Conservation (phyloP, 345 rosid species). For the Hirschfeldia incana region DNA sequence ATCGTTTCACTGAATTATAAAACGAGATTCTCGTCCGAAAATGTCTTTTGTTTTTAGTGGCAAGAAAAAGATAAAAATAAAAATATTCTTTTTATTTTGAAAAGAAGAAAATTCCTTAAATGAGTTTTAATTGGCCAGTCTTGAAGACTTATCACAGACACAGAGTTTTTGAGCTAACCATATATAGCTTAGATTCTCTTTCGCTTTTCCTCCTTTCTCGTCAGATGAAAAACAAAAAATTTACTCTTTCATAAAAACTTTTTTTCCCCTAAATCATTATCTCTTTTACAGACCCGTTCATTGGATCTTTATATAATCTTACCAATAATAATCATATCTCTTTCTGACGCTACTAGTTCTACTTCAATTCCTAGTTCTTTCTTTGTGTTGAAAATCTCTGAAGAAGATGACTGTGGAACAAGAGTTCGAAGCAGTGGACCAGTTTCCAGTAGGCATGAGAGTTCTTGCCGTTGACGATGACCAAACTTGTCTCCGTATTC, state of each 20-base stretch:
- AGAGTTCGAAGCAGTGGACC: conserved; percentile 43
- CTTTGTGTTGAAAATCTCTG: conserved; percentile 6
- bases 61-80: neutral
- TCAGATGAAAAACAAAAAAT: neutral
- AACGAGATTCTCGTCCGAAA: conserved; percentile 19
- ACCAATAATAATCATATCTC: neutral
- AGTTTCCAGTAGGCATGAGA: conserved; percentile 75
- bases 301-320: conserved; percentile 17
- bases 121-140: conserved; percentile 17
- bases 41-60: conserved; percentile 9
- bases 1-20: conserved; percentile 6
- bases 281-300: neutral
- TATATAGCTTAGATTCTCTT: conserved; percentile 42
- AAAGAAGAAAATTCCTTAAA: conserved; percentile 11
- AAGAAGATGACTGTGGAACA: conserved; percentile 57
- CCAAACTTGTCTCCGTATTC: conserved; percentile 62
- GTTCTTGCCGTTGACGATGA: conserved; percentile 86
- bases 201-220: conserved; percentile 23
- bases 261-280: conserved; percentile 11
- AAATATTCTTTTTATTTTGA: neutral
- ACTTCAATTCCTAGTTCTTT: neutral
- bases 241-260: neutral
- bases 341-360: neutral
- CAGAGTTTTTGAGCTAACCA: conserved; percentile 18
- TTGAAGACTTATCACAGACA: conserved; percentile 12